These are phyloP conservation scores for Diaporthe citriasiana DNA, from an alignment of 2,329 filamentous ascomycete species.

Conservation along the genomic window DNA sequence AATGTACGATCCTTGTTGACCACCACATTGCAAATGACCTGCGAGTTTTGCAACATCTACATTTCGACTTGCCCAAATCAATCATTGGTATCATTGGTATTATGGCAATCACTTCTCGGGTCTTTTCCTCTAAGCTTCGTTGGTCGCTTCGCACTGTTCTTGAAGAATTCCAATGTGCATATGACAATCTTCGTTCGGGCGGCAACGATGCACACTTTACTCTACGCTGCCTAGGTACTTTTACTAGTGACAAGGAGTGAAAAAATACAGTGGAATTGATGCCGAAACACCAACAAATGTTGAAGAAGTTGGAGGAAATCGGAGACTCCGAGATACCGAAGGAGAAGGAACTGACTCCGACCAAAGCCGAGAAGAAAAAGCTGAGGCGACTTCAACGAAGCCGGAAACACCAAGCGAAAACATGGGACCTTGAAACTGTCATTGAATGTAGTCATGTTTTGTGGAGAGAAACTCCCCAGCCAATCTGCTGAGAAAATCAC, in stretches of 20 bases:
- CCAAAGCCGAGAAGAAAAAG: not conserved
- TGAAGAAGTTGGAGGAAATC: constrained; percentile 5
- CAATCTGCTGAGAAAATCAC: too few relatives aligned
- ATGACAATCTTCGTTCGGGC: not conserved
- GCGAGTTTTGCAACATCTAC: too few relatives aligned
- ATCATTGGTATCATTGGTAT: too few relatives aligned
- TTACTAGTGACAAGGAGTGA: not conserved
- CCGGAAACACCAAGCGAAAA: constrained; percentile 10
- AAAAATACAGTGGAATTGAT: not conserved
- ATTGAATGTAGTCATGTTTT: too few relatives aligned
- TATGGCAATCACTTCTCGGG: too few relatives aligned
- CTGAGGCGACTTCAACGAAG: not conserved
- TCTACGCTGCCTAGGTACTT: constrained; percentile 14
- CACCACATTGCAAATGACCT: too few relatives aligned
- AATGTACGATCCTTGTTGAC: too few relatives aligned
- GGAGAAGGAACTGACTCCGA: not conserved
- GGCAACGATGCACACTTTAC: constrained; percentile 16
- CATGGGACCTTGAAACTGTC: constrained; percentile 20
- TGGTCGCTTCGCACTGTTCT: constrained; percentile 20
- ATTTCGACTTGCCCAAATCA: too few relatives aligned
- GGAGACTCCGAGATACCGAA: constrained; percentile 8
- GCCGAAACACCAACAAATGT: not conserved
- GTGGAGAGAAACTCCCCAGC: too few relatives aligned
- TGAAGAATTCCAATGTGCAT: not conserved
- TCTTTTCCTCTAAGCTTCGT: not conserved